A percentile compares a stretch with the other conserved stretches of the same genome.
These are phyloP conservation scores for Clarireedia paspali DNA, from an alignment of 2,329 filamentous ascomycete genomes.

Conservation along the genomic window DNA sequence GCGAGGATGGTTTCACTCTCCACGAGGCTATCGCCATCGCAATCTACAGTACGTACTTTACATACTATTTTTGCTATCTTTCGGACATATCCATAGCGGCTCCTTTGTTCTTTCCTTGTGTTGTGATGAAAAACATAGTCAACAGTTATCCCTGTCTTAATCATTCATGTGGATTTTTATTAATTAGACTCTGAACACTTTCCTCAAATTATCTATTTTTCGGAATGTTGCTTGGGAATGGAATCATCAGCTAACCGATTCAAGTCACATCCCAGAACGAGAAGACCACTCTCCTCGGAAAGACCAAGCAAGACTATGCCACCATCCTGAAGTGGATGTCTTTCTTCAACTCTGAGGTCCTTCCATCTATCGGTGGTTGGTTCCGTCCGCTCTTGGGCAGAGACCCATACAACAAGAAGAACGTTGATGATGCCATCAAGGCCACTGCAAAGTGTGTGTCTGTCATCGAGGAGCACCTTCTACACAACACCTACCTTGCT, in stretches of 20 bases:
- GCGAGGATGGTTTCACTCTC: slow-evolving; percentile 83
- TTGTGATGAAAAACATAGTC: slow-evolving; percentile 46
- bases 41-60: slow-evolving; percentile 78
- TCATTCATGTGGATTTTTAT: slow-evolving; percentile 69
- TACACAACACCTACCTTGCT: slow-evolving; percentile 92
- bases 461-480: slow-evolving; percentile 79
- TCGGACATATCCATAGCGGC: slow-evolving; percentile 9
- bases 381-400: slow-evolving; percentile 78
- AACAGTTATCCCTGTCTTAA: slow-evolving; percentile 99
- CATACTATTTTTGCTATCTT: slow-evolving; percentile 1
- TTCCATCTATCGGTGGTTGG: slow-evolving; percentile 67
- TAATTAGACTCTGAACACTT: slow-evolving; percentile 69
- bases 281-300: slow-evolving; percentile 98
- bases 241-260: slow-evolving; percentile 19
- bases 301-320: slow-evolving; percentile 99
- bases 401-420: slow-evolving; percentile 96
- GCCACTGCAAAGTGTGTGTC: slow-evolving; percentile 57
- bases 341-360: slow-evolving; percentile 84
- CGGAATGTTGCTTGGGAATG: slow-evolving; percentile 10
- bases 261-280: slow-evolving; percentile 98
- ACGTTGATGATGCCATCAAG: slow-evolving; percentile 72
- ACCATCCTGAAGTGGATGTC: slow-evolving; percentile 98
- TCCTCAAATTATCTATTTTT: slow-evolving; percentile 16
- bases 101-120: slow-evolving; percentile 10
- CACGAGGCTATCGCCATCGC: slow-evolving; percentile 90